phyloP scores from a whole-genome alignment of 1,284 basidiomycete species.

The Pseudozyma hubeiensis region DNA sequence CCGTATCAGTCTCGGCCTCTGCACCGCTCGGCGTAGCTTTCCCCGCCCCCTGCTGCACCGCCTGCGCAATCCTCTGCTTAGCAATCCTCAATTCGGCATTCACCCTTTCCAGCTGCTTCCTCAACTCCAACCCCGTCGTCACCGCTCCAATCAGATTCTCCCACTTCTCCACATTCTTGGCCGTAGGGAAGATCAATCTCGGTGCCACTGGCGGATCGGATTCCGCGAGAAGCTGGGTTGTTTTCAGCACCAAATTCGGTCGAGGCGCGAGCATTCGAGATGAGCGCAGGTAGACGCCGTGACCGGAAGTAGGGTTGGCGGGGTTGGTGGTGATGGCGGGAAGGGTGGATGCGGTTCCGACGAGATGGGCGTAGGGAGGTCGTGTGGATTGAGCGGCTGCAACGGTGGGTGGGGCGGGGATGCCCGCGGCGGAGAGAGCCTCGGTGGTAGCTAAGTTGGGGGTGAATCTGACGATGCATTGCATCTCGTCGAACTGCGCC shows the following conservation, averaged over 20 bases:
- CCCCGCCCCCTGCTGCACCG: constrained; percentile 9
- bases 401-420: constrained; percentile 1
- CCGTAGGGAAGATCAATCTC: constrained; percentile 64
- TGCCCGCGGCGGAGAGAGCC: constrained; percentile 1
- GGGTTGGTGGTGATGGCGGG: constrained; percentile 58
- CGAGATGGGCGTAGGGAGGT: constrained; percentile 63
- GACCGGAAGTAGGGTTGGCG: constrained; percentile 50
- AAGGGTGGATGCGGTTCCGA: constrained; percentile 63
- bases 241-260: constrained; percentile 53
- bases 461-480: constrained; percentile 63
- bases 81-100: constrained; percentile 50
- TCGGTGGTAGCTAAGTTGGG: constrained; percentile 15
- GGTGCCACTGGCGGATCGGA: constrained; percentile 57
- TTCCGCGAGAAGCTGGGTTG: constrained; percentile 60
- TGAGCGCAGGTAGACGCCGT: constrained; percentile 66
- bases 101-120: constrained; percentile 65
- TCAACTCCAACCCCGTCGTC: constrained; percentile 64
- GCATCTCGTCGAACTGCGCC: constrained; percentile 61
- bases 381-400: constrained; percentile 12
- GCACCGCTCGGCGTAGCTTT: background rate
- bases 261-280: constrained; percentile 63
- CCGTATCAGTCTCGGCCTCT: background rate
- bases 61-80: constrained; percentile 32
- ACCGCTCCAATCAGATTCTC: constrained; percentile 67
- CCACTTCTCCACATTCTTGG: constrained; percentile 66